phyloP scores from a whole-genome alignment of 306 rosid genomes.

The Vachellia collinsii region DNA sequence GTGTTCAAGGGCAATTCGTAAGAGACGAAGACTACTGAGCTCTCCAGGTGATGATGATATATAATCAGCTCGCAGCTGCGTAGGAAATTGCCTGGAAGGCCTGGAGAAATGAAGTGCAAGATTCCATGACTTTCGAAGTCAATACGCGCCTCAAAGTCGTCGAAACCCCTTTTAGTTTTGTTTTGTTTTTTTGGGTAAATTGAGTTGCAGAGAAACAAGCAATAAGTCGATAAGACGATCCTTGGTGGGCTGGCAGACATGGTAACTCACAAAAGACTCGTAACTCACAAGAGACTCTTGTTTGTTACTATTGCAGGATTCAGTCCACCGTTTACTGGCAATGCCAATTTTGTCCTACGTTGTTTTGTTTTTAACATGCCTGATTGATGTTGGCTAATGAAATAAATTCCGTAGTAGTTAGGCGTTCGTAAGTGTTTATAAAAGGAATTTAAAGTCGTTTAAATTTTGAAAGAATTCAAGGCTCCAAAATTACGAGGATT shows the following conservation, averaged over 20 bases:
- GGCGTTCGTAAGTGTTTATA: not conserved
- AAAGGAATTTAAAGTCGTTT: not conserved
- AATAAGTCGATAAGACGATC: not conserved
- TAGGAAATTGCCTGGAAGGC: not conserved
- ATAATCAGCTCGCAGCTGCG: not conserved
- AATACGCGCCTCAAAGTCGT: not conserved
- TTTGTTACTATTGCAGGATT: not conserved
- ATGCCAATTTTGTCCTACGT: not conserved
- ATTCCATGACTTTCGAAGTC: not conserved
- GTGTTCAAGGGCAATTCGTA: not conserved
- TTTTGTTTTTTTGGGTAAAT: not conserved
- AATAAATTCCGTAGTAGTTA: not conserved
- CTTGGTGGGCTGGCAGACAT: not conserved
- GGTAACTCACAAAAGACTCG: too few relatives aligned
- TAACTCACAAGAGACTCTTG: not conserved
- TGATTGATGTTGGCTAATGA: not conserved
- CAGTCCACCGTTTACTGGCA: not conserved
- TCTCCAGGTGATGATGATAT: not conserved
- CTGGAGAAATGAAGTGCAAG: not conserved
- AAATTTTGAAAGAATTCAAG: not conserved
- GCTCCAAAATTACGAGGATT: not conserved
- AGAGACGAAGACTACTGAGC: not conserved
- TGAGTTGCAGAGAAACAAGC: not conserved
- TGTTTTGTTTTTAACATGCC: not conserved
- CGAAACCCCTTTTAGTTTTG: not conserved